Evolutionary conservation across 73 alveolate genomes (phyloP), one percentile per base, ranked within the genome.

Genomic region (Breviolum minutum): DNA sequence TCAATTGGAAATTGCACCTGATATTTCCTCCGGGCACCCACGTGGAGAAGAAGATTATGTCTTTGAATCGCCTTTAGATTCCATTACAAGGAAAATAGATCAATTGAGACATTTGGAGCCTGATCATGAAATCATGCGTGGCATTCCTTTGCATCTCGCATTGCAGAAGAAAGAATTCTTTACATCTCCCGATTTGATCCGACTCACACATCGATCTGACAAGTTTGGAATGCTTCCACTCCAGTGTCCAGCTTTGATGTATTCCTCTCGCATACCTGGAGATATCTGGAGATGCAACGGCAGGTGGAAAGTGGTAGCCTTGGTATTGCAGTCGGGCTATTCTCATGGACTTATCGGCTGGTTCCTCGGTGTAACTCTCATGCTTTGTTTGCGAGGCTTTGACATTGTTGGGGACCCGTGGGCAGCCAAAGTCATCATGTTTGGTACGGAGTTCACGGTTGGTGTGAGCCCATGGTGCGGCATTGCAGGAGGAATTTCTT

Each of bases 251-350:
- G 79, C 77, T 62, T 60, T 10, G 94, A 84, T 62, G 22, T 84
- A 20, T 60, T 84, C 60, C 0, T 84, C 61, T 84, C 94, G 63
- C 94, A 84, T 62, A 60, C 94, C 19, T 84, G 94, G 94, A 26
- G n/a, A n/a, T n/a, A n/a, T n/a, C n/a, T n/a, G n/a, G n/a, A n/a
- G 66, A 64, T 20, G 77, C 13, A 84, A 84, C 60, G 94, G 94
- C 73, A 60, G 94, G 77, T 61, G 76, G 94, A 84, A 84, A 84
- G 77, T 84, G 77, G 77, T 84, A 14, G 94, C 94, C 12, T 84
- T 84, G 94, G 62, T 60, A 40, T 6, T 84, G 94, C 94, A 84
- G 62, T 16, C 71, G 32, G 94, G 94, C n/a, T 84, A 77, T 74
- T 60, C 62, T 6, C 94, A 84, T 84, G 94, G 94, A 61, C 61